Percentiles rank a stretch among this genome's conserved stretches.
These are phyloP conservation scores for Cylindrotheca closterium DNA, from an alignment of 108 stramenopile genomes.

Conservation along the genomic window DNA sequence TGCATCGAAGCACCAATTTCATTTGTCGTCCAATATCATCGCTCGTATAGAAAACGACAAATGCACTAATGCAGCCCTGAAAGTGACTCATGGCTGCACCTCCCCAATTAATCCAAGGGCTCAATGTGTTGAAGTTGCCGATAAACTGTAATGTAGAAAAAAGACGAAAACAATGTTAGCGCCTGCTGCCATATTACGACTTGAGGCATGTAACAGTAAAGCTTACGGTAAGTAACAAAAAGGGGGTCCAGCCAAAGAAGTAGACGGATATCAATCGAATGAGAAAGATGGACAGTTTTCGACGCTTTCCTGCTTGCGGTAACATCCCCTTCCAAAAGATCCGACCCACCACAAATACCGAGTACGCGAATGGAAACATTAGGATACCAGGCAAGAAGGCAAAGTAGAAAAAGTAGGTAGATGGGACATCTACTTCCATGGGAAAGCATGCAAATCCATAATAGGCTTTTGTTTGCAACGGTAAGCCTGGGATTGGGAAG, in stretches of 20 bases:
- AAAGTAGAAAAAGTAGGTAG: not conserved
- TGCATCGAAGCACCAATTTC: not conserved
- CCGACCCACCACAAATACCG: not conserved
- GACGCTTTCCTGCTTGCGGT: not conserved
- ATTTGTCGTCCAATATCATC: not conserved
- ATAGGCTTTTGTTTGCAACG: not conserved
- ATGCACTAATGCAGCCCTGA: not conserved
- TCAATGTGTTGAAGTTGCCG: not conserved
- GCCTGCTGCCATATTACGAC: too few species aligned
- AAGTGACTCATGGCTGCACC: not conserved
- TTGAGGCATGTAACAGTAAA: too few species aligned
- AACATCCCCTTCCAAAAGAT: not conserved
- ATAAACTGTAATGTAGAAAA: too few species aligned
- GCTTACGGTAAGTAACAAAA: not conserved
- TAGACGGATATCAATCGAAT: not conserved
- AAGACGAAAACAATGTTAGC: too few species aligned
- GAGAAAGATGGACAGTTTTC: not conserved
- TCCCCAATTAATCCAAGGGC: not conserved
- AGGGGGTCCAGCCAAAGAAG: not conserved
- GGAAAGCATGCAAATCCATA: slow-evolving; percentile 16
- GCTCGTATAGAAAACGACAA: not conserved
- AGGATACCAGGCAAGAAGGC: not conserved
- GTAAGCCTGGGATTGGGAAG: slow-evolving; percentile 13
- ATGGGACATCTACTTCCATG: slow-evolving; percentile 2
- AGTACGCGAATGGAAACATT: not conserved